Conservation (phyloP, 192 early-diverging fungal species). For the Dispira simplex region DNA sequence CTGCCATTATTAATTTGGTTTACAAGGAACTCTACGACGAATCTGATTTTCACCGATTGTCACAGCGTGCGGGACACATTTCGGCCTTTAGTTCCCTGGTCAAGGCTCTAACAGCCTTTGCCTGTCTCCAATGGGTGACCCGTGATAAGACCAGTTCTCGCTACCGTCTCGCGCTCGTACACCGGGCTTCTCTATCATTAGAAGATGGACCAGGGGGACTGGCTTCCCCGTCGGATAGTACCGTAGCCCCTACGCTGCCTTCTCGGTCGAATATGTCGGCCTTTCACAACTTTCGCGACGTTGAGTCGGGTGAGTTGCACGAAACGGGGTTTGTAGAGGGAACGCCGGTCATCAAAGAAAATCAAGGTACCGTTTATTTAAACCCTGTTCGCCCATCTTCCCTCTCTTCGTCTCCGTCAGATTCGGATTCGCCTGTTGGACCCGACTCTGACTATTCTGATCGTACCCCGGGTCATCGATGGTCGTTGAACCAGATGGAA, state of each 20-base stretch:
- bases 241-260: too few species aligned
- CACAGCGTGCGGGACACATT: constrained; percentile 44
- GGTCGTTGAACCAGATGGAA: too few species aligned
- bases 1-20: constrained; percentile 63
- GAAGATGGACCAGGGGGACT: too few species aligned
- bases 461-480: too few species aligned
- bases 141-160: constrained; percentile 31
- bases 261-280: too few species aligned
- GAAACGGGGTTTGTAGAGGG: constrained; percentile 1
- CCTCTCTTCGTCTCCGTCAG: too few species aligned
- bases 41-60: constrained; percentile 36
- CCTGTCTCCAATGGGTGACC: constrained; percentile 69
- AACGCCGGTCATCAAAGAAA: background rate
- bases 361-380: too few species aligned
- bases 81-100: constrained; percentile 52
- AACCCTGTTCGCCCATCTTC: too few species aligned
- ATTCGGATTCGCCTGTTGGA: too few species aligned
- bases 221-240: too few species aligned
- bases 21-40: constrained; percentile 56
- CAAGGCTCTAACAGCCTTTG: constrained; percentile 75
- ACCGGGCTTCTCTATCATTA: background rate
- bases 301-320: background rate
- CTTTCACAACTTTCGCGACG: background rate
- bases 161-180: constrained; percentile 27
- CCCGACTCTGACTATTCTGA: too few species aligned